Percentiles rank a stretch among this genome's conserved stretches.
Evolutionary conservation across 305 asterid species (phyloP).

Genomic region (Fraxinus paxiana): DNA sequence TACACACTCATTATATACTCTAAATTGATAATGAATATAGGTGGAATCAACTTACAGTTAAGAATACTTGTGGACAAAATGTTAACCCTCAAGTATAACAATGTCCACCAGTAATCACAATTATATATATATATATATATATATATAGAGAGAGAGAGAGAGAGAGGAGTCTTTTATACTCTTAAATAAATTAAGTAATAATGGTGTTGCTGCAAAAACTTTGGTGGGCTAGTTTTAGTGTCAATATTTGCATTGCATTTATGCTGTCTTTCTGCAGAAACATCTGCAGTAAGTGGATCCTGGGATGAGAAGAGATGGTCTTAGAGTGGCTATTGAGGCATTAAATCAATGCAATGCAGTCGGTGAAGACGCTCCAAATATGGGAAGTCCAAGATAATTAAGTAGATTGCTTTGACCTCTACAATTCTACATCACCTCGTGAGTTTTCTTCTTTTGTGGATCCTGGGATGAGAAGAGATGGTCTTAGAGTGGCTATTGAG

Average conservation of each 20-base stretch:
- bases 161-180: too few relatives aligned
- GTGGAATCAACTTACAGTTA: too few relatives aligned
- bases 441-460: not conserved
- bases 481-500: too few relatives aligned
- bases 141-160: too few relatives aligned
- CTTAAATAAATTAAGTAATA: not conserved
- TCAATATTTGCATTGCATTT: not conserved
- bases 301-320: constrained; percentile 37
- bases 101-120: not conserved
- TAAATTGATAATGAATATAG: too few relatives aligned
- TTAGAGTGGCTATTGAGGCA: constrained; percentile 42
- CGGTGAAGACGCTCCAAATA: constrained; percentile 32
- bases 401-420: constrained; percentile 36
- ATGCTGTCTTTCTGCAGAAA: not conserved
- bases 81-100: not conserved
- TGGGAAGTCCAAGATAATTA: constrained; percentile 36
- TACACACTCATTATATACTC: too few relatives aligned
- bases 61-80: not conserved
- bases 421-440: constrained; percentile 4
- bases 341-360: constrained; percentile 47
- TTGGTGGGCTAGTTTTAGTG: not conserved
- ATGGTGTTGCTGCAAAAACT: constrained; percentile 14
- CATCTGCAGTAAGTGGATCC: constrained; percentile 27
- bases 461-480: too few relatives aligned
- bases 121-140: too few relatives aligned